Conservation (phyloP, 2,329 filamentous ascomycete genomes). For the Colletotrichum sp. region DNA sequence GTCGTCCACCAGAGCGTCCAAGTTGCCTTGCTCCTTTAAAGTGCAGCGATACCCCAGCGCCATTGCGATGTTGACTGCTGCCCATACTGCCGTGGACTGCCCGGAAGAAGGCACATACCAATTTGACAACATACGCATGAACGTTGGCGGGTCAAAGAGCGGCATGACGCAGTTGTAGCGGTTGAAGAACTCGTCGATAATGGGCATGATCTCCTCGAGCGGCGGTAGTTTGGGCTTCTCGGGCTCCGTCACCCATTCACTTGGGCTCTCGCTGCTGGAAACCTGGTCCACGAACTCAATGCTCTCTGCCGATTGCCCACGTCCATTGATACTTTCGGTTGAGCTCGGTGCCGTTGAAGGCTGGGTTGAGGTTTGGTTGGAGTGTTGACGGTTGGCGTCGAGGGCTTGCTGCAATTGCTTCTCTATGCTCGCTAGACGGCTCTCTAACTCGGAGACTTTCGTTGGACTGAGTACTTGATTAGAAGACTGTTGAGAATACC, state of each 20-base stretch:
- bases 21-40: constrained; percentile 23
- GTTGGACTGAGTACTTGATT: neutral
- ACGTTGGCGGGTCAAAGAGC: constrained; percentile 39
- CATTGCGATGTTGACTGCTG: constrained; percentile 43
- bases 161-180: constrained; percentile 40
- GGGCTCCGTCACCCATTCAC: constrained; percentile 19
- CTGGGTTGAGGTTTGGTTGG: neutral
- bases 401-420: constrained; percentile 36
- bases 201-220: constrained; percentile 36
- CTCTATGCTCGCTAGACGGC: constrained; percentile 35
- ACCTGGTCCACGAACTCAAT: neutral
- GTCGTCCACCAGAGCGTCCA: constrained; percentile 20
- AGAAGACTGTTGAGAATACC: neutral
- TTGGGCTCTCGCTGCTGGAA: neutral
- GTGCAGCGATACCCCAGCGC: constrained; percentile 37
- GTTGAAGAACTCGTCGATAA: constrained; percentile 42
- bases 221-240: constrained; percentile 30
- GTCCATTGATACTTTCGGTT: neutral
- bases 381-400: constrained; percentile 3
- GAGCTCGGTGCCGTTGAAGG: neutral
- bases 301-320: neutral
- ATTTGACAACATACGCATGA: constrained; percentile 37
- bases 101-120: constrained; percentile 35
- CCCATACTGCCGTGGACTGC: constrained; percentile 30
- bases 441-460: constrained; percentile 24